Evolutionary conservation across 495 filamentous ascomycete genomes (phyloP).

Genomic region (Glutinoglossum americanum): DNA sequence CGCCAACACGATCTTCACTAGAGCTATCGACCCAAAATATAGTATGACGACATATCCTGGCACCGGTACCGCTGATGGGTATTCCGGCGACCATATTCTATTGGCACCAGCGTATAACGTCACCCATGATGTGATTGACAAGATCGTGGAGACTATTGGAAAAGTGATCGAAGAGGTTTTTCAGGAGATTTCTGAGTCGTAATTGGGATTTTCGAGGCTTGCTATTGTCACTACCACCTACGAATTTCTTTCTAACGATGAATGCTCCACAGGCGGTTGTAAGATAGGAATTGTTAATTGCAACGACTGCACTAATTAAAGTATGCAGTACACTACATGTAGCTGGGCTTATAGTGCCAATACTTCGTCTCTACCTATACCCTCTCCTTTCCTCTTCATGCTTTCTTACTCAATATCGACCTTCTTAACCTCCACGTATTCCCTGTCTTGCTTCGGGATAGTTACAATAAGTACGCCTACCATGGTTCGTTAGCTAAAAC

Average conservation of each 20-base stretch:
- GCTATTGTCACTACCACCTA: neutral
- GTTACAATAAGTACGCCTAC: slow-evolving; percentile 35
- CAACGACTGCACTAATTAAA: neutral
- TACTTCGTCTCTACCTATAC: neutral
- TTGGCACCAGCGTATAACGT: slow-evolving; percentile 57
- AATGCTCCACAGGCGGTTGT: neutral
- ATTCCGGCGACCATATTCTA: slow-evolving; percentile 51
- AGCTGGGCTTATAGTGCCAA: neutral
- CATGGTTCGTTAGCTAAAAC: slow-evolving; percentile 12
- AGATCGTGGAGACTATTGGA: slow-evolving; percentile 21
- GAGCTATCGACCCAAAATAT: slow-evolving; percentile 27
- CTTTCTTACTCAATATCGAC: slow-evolving; percentile 16
- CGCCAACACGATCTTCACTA: slow-evolving; percentile 28
- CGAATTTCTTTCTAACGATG: neutral
- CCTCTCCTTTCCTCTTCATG: neutral
- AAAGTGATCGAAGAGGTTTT: slow-evolving; percentile 2
- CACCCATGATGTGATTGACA: slow-evolving; percentile 36
- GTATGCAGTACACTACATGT: neutral
- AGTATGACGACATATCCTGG: slow-evolving; percentile 50
- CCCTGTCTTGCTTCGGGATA: slow-evolving; percentile 37
- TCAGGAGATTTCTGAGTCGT: neutral
- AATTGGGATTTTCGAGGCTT: neutral
- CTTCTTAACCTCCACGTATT: slow-evolving; percentile 18
- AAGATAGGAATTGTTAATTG: neutral
- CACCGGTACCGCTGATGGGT: slow-evolving; percentile 42